These are phyloP conservation scores for Parathielavia appendiculata DNA, from an alignment of 495 filamentous ascomycete species.

Conservation along the genomic window DNA sequence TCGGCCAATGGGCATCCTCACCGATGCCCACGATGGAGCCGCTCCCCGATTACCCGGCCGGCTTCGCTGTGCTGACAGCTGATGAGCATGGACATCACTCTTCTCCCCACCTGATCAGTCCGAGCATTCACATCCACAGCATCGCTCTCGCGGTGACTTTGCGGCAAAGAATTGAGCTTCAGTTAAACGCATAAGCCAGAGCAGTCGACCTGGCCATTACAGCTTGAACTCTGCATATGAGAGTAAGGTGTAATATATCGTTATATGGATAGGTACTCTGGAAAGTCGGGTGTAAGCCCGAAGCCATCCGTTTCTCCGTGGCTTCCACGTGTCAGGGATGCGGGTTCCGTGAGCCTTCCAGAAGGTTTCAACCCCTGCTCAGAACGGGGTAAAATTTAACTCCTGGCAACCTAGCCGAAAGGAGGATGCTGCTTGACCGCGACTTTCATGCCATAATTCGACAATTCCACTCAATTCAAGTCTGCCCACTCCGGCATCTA, in stretches of 20 bases:
- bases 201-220: background rate
- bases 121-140: background rate
- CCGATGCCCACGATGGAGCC: slow-evolving; percentile 22
- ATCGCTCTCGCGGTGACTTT: background rate
- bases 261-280: no score
- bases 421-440: no score
- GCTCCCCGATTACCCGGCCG: slow-evolving; percentile 28
- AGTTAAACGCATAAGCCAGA: background rate
- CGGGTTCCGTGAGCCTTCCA: slow-evolving; percentile 12
- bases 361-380: slow-evolving; percentile 22
- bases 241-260: no score
- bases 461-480: no score
- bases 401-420: background rate
- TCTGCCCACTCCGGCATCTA: background rate
- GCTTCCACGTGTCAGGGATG: slow-evolving; percentile 20
- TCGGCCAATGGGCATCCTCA: slow-evolving; percentile 21
- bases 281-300: background rate
- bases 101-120: background rate
- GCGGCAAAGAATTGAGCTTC: background rate
- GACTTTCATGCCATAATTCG: no score
- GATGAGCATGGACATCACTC: slow-evolving; percentile 8
- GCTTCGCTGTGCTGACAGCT: slow-evolving; percentile 3
- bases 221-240: background rate
- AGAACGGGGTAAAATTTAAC: no score
- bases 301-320: slow-evolving; percentile 18